Base-by-base conservation (phyloP, 31 red algal species). In the Odonthalia washingtoniensis region DNA sequence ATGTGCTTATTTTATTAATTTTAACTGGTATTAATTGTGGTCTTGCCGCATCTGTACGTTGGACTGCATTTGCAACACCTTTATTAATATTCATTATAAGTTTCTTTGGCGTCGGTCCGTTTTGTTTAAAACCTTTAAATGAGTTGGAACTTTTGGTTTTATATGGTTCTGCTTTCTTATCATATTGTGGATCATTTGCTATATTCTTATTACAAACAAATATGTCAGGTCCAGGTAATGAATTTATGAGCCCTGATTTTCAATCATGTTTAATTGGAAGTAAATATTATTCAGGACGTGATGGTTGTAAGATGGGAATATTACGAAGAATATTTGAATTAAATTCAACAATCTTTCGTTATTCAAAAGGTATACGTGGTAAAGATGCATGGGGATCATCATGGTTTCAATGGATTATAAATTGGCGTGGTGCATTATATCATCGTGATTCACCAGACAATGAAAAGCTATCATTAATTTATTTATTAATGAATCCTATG, bases 21-120 rank as follows among this genome's bases (percentile, higher is more conserved):
- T 18, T 72, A 4, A 97, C 91, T 27, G 88, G 83, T 1, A 91
- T 94, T 2, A 45, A 78, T 61, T 83, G 86, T 39, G 95, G 90
- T 26, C 76, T 87, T 24, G 77, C 86, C 61, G 39, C 94, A 12
- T 88, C 92, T 16, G 89, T 89, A 66, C 72, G 90, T 28, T 97
- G 95, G 95, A 97, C 95, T 37, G 92, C 90, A 36, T 92, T 97
- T 68, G 95, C 95, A 1, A 97, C 95, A 67, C 90, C 95, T 30
- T 83, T 79, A 61, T 64, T 94, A 24, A 90, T 91, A 28, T 86
- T 91, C 39, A 69, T 85, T 24, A 85, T 94, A 34, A 91, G 87
- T 40, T 77, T 90, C 39, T 94, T 90, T 77, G 95, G 95, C 26
- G 72, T 88, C 1, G 42, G 38, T 3, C 91, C 91, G 36, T 93